Evolutionary conservation across 768 basidiomycete species (phyloP), one percentile per base, ranked within the genome.

Genomic region (Mycena belliarum): DNA sequence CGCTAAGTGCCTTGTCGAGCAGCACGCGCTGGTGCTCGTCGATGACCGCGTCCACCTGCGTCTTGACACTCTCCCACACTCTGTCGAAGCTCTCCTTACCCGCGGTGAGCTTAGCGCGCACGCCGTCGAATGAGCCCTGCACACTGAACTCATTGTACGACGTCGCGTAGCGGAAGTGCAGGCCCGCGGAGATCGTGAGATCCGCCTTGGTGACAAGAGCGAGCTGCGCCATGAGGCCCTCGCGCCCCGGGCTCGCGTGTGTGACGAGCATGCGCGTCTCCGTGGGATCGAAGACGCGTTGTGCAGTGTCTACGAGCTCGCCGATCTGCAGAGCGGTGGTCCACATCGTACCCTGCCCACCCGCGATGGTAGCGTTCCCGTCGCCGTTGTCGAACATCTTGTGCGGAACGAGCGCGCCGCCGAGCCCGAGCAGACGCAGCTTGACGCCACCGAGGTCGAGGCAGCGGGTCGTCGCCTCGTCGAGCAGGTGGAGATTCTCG

Each of bases 311-410:
- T 45, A 98, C 90, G 49, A 99, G 89, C 72, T 99, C 96, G 57
- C 97, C 97, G 38, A 99, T 91, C 72, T 99, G 97, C 24, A 99
- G 82, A 6, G 93, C 91, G 0, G 96, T 98, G 0, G 93, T 92
- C 97, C 97, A 99, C 88, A 98, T 96, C 20, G 95, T 98, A 28
- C 97, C 97, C 67, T 93, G 90, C 2, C 95, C 97, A 33, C 97
- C 97, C 0, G 97, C 96, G 62, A 99, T 97, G n/a, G 96, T 98
- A 12, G 93, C 95, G 43, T 78, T 86, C 4, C 95, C 96, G 46
- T 96, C 93, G 0, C 96, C 92, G 62, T 94, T 94, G 74, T 93
- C 91, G 66, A 95, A 94, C 79, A 94, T 83, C 72, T 98, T 98
- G 79, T 98, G 95, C 40, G 87, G 85, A 7, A 97, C 94, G 40